phyloP scores from a whole-genome alignment of 2,329 filamentous ascomycete species.

The Pseudocercospora musae region DNA sequence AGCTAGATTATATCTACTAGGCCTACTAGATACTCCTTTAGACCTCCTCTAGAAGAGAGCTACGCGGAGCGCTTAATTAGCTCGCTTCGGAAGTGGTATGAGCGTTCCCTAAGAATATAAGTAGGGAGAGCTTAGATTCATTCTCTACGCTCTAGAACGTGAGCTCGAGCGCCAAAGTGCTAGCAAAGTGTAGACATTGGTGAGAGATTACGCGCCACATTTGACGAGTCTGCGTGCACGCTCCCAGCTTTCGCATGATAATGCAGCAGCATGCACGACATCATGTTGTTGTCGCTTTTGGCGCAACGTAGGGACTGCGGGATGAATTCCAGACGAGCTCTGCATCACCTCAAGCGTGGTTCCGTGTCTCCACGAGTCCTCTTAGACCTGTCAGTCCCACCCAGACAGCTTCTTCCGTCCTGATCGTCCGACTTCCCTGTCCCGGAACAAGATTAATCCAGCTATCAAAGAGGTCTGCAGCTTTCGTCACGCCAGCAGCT shows the following conservation, averaged over 20 bases:
- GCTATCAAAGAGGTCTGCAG: slow-evolving; percentile 72
- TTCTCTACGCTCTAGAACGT: not conserved
- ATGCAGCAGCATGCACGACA: not conserved
- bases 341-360: not conserved
- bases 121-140: not conserved
- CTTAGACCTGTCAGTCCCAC: slow-evolving; percentile 69
- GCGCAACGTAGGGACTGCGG: not conserved
- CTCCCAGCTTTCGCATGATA: not conserved
- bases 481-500: slow-evolving; percentile 61
- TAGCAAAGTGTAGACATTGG: not conserved
- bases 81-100: too few relatives aligned
- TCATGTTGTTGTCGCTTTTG: not conserved
- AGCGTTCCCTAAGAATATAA: too few relatives aligned
- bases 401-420: slow-evolving; percentile 80
- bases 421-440: slow-evolving; percentile 77
- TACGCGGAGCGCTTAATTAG: too few relatives aligned
- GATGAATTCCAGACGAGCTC: not conserved
- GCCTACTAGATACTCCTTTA: too few relatives aligned
- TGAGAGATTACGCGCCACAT: too few relatives aligned
- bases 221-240: not conserved
- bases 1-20: too few relatives aligned
- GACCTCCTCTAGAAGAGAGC: too few relatives aligned
- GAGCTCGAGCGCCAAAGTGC: not conserved
- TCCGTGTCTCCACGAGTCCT: slow-evolving; percentile 32
- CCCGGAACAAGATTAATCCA: slow-evolving; percentile 79